Conservation (phyloP, 176 grass and related monocot species). For the sorghum (Sorghum bicolor) region DNA sequence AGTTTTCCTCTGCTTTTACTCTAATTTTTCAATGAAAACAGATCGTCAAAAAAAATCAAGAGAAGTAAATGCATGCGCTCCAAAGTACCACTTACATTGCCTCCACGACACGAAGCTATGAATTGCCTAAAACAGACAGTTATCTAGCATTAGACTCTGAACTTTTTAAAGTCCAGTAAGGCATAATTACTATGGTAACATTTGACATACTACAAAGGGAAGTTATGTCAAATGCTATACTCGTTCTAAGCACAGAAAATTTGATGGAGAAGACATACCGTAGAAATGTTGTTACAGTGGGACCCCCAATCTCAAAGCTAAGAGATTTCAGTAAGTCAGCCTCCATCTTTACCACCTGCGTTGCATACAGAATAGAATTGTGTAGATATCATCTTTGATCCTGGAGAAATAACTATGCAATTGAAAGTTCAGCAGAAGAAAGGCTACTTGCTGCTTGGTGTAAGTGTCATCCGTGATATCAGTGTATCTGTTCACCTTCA, state of each 20-base stretch:
- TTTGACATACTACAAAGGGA: too few relatives aligned
- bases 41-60: neutral
- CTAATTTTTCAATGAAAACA: constrained; percentile 19
- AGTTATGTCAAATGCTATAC: neutral
- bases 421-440: neutral
- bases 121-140: constrained; percentile 45
- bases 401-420: constrained; percentile 10
- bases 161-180: neutral
- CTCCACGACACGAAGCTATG: constrained; percentile 18
- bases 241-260: neutral
- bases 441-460: constrained; percentile 46
- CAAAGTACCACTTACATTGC: constrained; percentile 42
- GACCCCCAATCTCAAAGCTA: constrained; percentile 40
- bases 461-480: constrained; percentile 42
- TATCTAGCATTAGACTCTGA: neutral
- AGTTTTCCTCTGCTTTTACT: neutral
- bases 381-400: neutral
- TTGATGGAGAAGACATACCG: constrained; percentile 15
- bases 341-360: constrained; percentile 68
- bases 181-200: neutral
- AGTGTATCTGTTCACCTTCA: constrained; percentile 31
- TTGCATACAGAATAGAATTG: constrained; percentile 3
- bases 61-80: neutral
- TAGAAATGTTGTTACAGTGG: constrained; percentile 55
- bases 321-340: constrained; percentile 44